Evolutionary conservation across 2,329 filamentous ascomycete genomes (phyloP), one percentile per base, ranked within the genome.

Genomic region (Clonostachys rosea): DNA sequence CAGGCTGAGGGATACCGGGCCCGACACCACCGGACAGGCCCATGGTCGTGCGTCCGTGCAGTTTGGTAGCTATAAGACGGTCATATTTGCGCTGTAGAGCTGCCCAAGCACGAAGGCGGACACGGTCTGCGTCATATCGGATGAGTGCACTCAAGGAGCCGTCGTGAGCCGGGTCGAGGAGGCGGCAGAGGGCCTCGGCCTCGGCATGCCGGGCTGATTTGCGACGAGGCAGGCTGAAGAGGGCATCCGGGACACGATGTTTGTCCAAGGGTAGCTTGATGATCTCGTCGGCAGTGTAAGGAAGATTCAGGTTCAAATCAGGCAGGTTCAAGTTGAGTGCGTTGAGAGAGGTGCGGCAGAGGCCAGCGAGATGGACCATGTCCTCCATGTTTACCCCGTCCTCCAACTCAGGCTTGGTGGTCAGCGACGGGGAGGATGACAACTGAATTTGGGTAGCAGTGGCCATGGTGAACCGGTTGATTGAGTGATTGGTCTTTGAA

Each of bases 111-210:
- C 66, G 62, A 18, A 69, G 57, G 11, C 56, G 60, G 7, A 68
- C 64, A 14, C 66, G 62, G 34, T 67, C 64, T 13, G 55, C 58
- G 34, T 68, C 64, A 46, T 66, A 69, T 10, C 64, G 59, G 42
- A 69, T 68, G 16, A 68, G 56, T 42, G 63, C 54, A n/a, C 66
- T 57, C 39, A 68, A 48, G 5, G 65, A 66, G 34, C 59, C 57
- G 10, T 62, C 56, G 33, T 66, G 59, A 16, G 56, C 54, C 5
- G 66, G 66, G 50, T 67, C 63, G 44, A 69, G 47, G 17, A 66
- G 52, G 9, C 58, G 47, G 6, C 66, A 58, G 37, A 69, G 53
- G 39, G 58, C 57, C 5, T 52, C 50, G 8, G 66, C 66, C 11
- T 65, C 54, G 5, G 49, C 50, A 24, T 60, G 59, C 2, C 61